Conservation (phyloP, 2,329 filamentous ascomycete genomes). For the Aspergillus oerlinghausenensis region DNA sequence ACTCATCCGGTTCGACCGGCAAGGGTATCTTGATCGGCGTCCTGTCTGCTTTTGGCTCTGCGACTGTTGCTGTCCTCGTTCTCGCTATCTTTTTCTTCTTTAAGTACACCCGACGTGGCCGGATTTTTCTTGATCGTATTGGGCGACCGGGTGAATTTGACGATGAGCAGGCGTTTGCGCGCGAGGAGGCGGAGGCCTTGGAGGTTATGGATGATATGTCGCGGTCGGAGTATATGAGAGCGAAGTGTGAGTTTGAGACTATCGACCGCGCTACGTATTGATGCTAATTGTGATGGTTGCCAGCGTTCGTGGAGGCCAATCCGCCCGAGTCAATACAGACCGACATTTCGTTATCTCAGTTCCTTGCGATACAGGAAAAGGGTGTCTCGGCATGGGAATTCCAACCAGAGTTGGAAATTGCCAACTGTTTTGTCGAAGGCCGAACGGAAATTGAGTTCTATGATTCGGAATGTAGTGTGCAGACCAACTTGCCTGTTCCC, state of each 20-base stretch:
- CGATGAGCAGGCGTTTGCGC: constrained; percentile 89
- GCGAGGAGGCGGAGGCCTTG: constrained; percentile 91
- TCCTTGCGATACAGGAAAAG: constrained; percentile 97
- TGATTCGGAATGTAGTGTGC: constrained; percentile 94
- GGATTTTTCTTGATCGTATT: constrained; percentile 90
- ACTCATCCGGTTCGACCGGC: constrained; percentile 52
- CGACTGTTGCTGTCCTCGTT: constrained; percentile 73
- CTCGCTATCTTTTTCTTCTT: constrained; percentile 88
- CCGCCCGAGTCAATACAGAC: constrained; percentile 93
- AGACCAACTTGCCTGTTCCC: constrained; percentile 92
- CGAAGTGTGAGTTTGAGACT: constrained; percentile 67
- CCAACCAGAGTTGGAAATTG: constrained; percentile 96
- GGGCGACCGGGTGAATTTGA: constrained; percentile 94
- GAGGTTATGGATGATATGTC: constrained; percentile 94
- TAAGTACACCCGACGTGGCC: constrained; percentile 78
- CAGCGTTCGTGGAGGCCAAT: constrained; percentile 90
- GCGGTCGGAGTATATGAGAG: constrained; percentile 82
- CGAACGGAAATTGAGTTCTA: constrained; percentile 99
- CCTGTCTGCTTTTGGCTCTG: constrained; percentile 88
- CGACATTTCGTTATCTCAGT: constrained; percentile 95
- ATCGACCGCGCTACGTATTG: not conserved
- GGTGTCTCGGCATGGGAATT: constrained; percentile 99
- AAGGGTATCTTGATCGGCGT: constrained; percentile 91
- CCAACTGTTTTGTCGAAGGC: constrained; percentile 96
- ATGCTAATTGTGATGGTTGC: constrained; percentile 3